Base-by-base conservation (phyloP, 2,329 filamentous ascomycete genomes). In the Graphiopsis chlorocephala region DNA sequence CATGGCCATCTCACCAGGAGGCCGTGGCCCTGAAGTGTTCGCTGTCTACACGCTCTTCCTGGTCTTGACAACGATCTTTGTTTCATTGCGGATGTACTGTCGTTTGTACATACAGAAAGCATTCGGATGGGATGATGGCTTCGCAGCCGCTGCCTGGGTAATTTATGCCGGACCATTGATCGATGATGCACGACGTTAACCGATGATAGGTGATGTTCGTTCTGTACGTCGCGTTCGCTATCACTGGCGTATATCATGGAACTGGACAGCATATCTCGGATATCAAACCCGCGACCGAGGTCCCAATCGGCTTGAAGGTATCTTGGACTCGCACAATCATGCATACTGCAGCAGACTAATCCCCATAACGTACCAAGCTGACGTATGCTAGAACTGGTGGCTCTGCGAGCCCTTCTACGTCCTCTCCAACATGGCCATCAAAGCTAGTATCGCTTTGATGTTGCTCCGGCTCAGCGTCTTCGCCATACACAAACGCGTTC, bases 361-460 rank as follows among this genome's bases (percentile, higher is more conserved):
- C 12, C 14, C 35, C 11, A 6, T 35, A 25, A 35, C 20, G 52
- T 45, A 35, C 31, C 8, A 17, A n/a, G 28, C 58, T 61, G 29
- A 61, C 20, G 10, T 17, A 3, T 50, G 4, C 23, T 17, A 62
- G 59, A 31, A 48, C 23, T 68, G 73, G 69, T 84, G 80, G 57
- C 82, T 79, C 26, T 78, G 68, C 50, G 68, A 69, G 29, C 66
- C 66, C 2, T 42, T 68, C 14, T 69, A 66, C 38, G 64, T 69
- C 15, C 58, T 69, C 17, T 65, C 66, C 35, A 68, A 69, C 57
- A 69, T 69, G 68, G 64, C 66, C 12, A 65, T 69, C 64, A 69
- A 69, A 60, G 68, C 66, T 7, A 66, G 64, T 50, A 69, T 69
- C 17, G 68, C 58, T 15, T 33, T 69, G 14, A 68, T 68, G 68